Evolutionary conservation across 805 yeast genomes (phyloP).

Genomic region (Yarrowia divulgata): DNA sequence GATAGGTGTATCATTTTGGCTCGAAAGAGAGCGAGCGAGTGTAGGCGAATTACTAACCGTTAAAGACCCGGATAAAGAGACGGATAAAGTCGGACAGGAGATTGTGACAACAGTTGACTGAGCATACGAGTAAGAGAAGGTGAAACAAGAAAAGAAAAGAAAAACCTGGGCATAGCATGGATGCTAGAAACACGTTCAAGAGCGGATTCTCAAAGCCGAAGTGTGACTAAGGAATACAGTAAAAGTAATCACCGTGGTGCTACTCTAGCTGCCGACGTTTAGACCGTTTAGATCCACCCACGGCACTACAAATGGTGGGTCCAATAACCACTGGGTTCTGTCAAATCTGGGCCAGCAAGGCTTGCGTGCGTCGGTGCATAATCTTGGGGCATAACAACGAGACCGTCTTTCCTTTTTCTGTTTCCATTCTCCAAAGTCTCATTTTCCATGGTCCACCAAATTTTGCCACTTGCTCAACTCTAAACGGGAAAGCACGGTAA

Average conservation of each 20-base stretch:
- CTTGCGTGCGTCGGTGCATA: conserved; percentile 1
- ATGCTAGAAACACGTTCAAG: too few relatives aligned
- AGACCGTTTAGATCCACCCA: conserved; percentile 1
- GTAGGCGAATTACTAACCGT: not conserved
- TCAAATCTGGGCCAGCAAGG: not conserved
- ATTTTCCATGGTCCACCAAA: not conserved
- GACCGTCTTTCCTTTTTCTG: too few relatives aligned
- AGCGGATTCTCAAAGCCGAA: too few relatives aligned
- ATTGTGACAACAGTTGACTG: too few relatives aligned
- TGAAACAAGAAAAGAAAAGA: too few relatives aligned
- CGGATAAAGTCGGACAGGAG: too few relatives aligned
- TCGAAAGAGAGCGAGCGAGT: not conserved
- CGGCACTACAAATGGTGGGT: not conserved
- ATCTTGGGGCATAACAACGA: conserved; percentile 9
- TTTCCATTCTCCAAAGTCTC: too few relatives aligned
- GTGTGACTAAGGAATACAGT: too few relatives aligned
- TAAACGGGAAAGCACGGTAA: conserved; percentile 11
- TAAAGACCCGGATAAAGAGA: too few relatives aligned
- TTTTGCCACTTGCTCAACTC: conserved; percentile 12
- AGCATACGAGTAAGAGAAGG: too few relatives aligned
- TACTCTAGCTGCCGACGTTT: not conserved
- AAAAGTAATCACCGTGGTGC: not conserved
- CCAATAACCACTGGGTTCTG: not conserved
- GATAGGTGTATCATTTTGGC: conserved; percentile 5
- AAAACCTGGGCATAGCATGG: too few relatives aligned